Conservation (phyloP, 441 rosid species). For the Arabidopsis lyrata region DNA sequence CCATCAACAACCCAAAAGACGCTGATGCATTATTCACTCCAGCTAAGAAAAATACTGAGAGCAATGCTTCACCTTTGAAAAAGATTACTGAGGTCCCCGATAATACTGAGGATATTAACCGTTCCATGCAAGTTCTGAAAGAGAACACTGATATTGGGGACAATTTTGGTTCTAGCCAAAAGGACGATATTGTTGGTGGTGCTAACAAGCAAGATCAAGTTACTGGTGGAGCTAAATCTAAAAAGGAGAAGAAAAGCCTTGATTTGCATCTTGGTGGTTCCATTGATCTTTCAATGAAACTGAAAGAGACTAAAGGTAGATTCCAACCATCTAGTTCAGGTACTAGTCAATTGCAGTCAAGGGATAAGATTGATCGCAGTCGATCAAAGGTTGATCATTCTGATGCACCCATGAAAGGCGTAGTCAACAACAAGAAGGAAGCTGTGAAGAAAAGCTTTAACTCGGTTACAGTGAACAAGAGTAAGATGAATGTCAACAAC, state of each 20-base stretch:
- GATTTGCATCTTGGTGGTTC: conserved; percentile 26
- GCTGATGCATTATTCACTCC: conserved; percentile 10
- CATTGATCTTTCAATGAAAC: conserved; percentile 31
- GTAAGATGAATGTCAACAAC: conserved; percentile 25
- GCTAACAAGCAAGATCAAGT: conserved; percentile 35
- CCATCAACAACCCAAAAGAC: conserved; percentile 7
- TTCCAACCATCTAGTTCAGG: conserved; percentile 39
- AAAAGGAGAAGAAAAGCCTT: conserved; percentile 36
- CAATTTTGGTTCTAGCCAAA: conserved; percentile 31
- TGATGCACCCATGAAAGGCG: neutral
- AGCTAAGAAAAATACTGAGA: conserved; percentile 15
- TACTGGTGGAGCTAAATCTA: conserved; percentile 20
- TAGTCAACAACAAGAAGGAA: conserved; percentile 18
- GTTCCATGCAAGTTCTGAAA: conserved; percentile 18
- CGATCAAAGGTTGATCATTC: neutral
- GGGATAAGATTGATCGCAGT: conserved; percentile 15
- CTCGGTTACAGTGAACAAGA: neutral
- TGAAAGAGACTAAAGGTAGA: conserved; percentile 34
- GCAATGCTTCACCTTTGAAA: conserved; percentile 18
- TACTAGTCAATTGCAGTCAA: conserved; percentile 26
- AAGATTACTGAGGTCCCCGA: conserved; percentile 1
- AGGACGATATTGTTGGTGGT: neutral
- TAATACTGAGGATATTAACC: conserved; percentile 5
- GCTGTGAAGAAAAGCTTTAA: conserved; percentile 8
- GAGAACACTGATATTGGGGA: conserved; percentile 35